Base-by-base conservation (phyloP, 1,284 basidiomycete genomes). In the Sphaerobolus stellatus region DNA sequence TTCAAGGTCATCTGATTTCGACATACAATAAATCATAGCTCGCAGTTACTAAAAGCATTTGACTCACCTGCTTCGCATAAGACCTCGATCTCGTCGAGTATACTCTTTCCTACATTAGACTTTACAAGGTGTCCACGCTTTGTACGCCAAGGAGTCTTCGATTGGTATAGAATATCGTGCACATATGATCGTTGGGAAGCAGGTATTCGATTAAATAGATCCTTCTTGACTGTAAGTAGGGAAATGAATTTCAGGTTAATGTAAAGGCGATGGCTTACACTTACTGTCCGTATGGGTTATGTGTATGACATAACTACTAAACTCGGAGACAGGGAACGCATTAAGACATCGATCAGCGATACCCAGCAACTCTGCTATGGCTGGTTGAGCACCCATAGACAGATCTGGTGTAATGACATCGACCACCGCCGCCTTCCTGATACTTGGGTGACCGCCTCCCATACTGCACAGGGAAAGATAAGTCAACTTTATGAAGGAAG, bases 321-420 rank as follows among this genome's bases (percentile, higher is more conserved):
- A 7, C 76, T 72, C 45, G 88, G 71, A 58, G 78, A 86, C 9
- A 20, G 90, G 90, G 67, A 90, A 92, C 51, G 75, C 80, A 40
- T 84, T 78, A 33, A 92, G 69, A 58, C 81, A 81, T 56, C 84
- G 79, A 58, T 81, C 82, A 9, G 82, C 78, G 13, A 92, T 75
- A 2, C 84, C 74, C 50, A 92, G 80, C 2, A 85, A 73, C 66
- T 92, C 89, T 14, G 85, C 86, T 13, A 79, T 79, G 16, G 88
- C 82, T 3, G 84, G 87, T 25, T 78, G 67, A 5, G 81, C 80
- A 4, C 87, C 86, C 36, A 69, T 76, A 40, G 71, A 71, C 24
- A 85, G 63, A 65, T 91, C 88, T 0, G 83, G 82, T 4, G 86
- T 87, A 54, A 92, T 88, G 50, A 92, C 88, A 66, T 92, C 89